phyloP scores from a whole-genome alignment of 306 rosid genomes.

The Gillenia trifoliata region DNA sequence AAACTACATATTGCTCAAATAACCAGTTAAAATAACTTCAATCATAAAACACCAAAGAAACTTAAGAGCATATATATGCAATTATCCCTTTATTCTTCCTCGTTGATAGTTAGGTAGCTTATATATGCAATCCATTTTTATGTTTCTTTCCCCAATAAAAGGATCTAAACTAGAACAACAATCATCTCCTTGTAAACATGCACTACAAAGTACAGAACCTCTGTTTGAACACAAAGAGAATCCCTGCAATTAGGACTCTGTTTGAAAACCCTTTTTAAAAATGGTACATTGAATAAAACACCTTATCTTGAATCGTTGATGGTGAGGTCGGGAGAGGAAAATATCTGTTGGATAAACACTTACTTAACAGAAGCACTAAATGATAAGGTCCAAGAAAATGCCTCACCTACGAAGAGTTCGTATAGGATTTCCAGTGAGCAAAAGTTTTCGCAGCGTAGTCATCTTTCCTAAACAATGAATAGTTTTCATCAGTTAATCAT shows the following conservation, averaged over 20 bases:
- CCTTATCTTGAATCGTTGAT: too few species aligned
- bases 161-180: too few species aligned
- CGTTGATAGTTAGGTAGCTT: too few species aligned
- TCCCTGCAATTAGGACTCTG: too few species aligned
- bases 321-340: conserved; percentile 32
- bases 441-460: conserved; percentile 84
- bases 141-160: too few species aligned
- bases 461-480: conserved; percentile 65
- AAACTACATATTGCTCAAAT: conserved; percentile 15
- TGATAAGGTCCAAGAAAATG: conserved; percentile 14
- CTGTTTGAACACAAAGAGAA: too few species aligned
- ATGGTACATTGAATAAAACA: too few species aligned
- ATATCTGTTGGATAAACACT: conserved; percentile 19
- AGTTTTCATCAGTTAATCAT: conserved; percentile 14
- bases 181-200: too few species aligned
- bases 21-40: conserved; percentile 1
- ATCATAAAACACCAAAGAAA: background rate
- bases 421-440: conserved; percentile 79
- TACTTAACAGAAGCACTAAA: conserved; percentile 9
- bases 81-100: too few species aligned
- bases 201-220: too few species aligned
- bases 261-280: too few species aligned
- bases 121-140: too few species aligned
- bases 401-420: conserved; percentile 82
- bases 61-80: background rate